These are phyloP conservation scores for Xylaria sp. DNA, from an alignment of 2,329 filamentous ascomycete species.

Conservation along the genomic window DNA sequence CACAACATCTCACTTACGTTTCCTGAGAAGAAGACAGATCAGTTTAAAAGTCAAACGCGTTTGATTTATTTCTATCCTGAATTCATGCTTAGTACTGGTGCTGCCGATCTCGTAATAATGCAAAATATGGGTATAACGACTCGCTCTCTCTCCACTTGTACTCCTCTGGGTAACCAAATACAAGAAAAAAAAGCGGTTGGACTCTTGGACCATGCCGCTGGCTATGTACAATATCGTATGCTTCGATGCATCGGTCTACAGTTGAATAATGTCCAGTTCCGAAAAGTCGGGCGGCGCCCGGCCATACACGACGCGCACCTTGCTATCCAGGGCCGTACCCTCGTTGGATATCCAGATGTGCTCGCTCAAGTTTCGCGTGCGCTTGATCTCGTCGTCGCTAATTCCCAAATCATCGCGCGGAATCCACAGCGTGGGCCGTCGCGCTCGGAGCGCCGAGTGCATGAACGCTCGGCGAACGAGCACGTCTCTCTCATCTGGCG, in stretches of 20 bases:
- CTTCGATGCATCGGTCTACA: constrained; percentile 58
- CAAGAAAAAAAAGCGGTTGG: constrained; percentile 1
- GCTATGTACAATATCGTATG: constrained; percentile 37
- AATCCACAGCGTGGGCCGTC: constrained; percentile 91
- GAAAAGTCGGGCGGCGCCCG: constrained; percentile 90
- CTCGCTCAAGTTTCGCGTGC: constrained; percentile 80
- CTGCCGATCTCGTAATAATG: constrained; percentile 30
- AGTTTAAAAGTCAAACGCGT: not conserved
- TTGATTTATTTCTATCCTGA: constrained; percentile 15
- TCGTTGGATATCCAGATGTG: constrained; percentile 95
- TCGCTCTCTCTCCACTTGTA: not conserved
- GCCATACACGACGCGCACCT: constrained; percentile 84
- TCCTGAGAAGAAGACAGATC: not conserved
- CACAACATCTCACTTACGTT: not conserved
- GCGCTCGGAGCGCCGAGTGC: constrained; percentile 85
- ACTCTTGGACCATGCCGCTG: not conserved
- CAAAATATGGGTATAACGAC: constrained; percentile 37
- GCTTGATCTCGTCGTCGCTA: constrained; percentile 87
- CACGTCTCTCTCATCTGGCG: constrained; percentile 86
- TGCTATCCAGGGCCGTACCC: constrained; percentile 86
- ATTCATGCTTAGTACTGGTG: constrained; percentile 16
- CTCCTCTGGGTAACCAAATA: constrained; percentile 13
- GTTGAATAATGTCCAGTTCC: constrained; percentile 84
- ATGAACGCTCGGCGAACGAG: constrained; percentile 90
- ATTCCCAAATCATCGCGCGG: constrained; percentile 90